These are phyloP conservation scores for Nidula niveotomentosa DNA, from an alignment of 1,284 basidiomycete genomes.

Conservation along the genomic window DNA sequence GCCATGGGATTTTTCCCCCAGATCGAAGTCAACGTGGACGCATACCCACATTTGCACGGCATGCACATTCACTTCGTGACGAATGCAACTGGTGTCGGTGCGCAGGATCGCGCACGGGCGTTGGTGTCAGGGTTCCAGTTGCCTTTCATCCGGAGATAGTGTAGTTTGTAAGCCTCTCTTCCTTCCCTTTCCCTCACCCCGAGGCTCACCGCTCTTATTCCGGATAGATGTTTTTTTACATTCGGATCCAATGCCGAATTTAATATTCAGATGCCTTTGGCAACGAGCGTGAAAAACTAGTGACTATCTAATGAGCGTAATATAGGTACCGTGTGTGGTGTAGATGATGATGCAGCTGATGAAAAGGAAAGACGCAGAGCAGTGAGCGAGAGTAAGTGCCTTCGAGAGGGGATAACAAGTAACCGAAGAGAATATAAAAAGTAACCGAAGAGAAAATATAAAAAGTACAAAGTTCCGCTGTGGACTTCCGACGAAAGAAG, in stretches of 20 bases:
- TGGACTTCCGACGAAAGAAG: not conserved
- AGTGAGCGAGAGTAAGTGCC: not conserved
- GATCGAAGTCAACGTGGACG: slow-evolving; percentile 89
- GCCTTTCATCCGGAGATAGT: slow-evolving; percentile 64
- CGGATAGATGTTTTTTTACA: slow-evolving; percentile 4
- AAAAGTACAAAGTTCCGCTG: no score
- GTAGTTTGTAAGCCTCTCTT: slow-evolving; percentile 6
- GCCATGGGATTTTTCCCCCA: slow-evolving; percentile 95
- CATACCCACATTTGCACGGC: slow-evolving; percentile 82
- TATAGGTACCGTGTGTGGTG: not conserved
- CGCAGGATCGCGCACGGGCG: slow-evolving; percentile 83
- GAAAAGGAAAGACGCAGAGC: not conserved
- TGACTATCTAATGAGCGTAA: not conserved
- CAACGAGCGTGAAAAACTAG: not conserved
- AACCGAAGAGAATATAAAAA: not conserved
- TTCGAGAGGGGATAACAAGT: no score
- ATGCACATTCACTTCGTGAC: slow-evolving; percentile 94
- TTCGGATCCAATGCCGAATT: slow-evolving; percentile 1
- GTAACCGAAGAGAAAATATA: not conserved
- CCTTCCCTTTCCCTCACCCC: not conserved
- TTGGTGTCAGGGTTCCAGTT: slow-evolving; percentile 89
- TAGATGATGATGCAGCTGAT: not conserved
- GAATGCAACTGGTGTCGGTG: slow-evolving; percentile 79
- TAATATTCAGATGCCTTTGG: slow-evolving; percentile 1
- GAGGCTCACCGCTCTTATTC: not conserved